These are phyloP conservation scores for Neotropicomus parvogracilis DNA, from an alignment of 1,284 basidiomycete species.

Conservation along the genomic window DNA sequence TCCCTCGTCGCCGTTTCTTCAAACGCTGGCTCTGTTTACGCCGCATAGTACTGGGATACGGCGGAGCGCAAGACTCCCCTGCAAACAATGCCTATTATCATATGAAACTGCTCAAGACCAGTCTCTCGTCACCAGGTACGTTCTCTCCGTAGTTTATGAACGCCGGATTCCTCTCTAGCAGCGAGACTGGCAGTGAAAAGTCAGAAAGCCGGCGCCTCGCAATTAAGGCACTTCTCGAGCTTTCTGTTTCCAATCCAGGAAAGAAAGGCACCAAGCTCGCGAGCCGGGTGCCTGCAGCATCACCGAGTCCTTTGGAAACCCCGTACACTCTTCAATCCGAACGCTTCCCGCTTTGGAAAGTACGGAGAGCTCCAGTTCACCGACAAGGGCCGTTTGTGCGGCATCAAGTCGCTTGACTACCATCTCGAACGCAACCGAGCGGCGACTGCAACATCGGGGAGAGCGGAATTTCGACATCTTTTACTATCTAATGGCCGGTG, in stretches of 20 bases:
- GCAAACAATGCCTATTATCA: slow-evolving; percentile 94
- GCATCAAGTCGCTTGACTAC: slow-evolving; percentile 95
- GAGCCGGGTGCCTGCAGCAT: slow-evolving; percentile 85
- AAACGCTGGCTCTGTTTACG: slow-evolving; percentile 81
- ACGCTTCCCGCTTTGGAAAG: slow-evolving; percentile 89
- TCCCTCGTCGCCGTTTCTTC: slow-evolving; percentile 71
- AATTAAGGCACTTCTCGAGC: slow-evolving; percentile 85
- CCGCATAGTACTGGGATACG: slow-evolving; percentile 68
- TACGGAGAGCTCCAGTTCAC: slow-evolving; percentile 94
- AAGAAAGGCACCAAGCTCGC: slow-evolving; percentile 92
- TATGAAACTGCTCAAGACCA: slow-evolving; percentile 96
- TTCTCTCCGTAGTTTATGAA: neutral
- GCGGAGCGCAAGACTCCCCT: slow-evolving; percentile 50
- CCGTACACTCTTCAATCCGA: slow-evolving; percentile 85
- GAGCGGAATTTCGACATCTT: slow-evolving; percentile 97
- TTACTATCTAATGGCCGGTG: slow-evolving; percentile 92
- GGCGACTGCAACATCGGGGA: slow-evolving; percentile 72
- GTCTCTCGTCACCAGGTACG: slow-evolving; percentile 79
- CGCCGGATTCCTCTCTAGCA: slow-evolving; percentile 45
- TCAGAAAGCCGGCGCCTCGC: slow-evolving; percentile 88
- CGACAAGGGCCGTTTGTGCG: slow-evolving; percentile 83
- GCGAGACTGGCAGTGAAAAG: slow-evolving; percentile 92
- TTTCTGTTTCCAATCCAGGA: slow-evolving; percentile 84
- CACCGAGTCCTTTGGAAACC: slow-evolving; percentile 89
- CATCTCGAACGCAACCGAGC: slow-evolving; percentile 92